Percentiles rank a stretch among this genome's conserved stretches.
Conservation (phyloP, 768 basidiomycete genomes). For the Agrocybe pediades region DNA sequence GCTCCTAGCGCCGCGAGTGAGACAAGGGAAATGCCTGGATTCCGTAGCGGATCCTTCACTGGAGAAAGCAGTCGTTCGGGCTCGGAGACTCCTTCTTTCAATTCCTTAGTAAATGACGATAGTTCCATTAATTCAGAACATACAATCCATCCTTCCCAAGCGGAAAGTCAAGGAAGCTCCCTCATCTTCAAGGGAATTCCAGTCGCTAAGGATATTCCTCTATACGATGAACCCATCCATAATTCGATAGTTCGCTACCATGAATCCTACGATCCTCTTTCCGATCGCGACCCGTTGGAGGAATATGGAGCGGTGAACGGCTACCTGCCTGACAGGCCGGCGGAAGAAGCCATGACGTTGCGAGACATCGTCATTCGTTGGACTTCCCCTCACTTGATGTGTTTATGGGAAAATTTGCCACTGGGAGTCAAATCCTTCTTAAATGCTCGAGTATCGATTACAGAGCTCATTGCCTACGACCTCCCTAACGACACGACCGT, state of each 20-base stretch:
- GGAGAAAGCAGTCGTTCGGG: too few relatives aligned
- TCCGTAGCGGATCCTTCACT: too few relatives aligned
- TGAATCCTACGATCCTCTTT: not conserved
- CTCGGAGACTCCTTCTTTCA: too few relatives aligned
- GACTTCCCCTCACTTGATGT: constrained; percentile 1
- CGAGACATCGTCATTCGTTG: constrained; percentile 3
- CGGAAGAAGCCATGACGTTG: not conserved
- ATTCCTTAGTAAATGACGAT: too few relatives aligned
- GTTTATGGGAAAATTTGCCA: constrained; percentile 3
- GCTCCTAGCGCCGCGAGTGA: too few relatives aligned
- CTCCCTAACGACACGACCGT: not conserved
- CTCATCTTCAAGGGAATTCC: not conserved
- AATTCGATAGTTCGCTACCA: constrained; percentile 1
- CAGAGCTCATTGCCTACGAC: not conserved
- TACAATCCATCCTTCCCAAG: too few relatives aligned
- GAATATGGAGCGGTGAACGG: constrained; percentile 2
- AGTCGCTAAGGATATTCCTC: not conserved
- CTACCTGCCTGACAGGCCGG: not conserved
- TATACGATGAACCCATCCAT: constrained; percentile 4
- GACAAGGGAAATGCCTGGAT: too few relatives aligned
- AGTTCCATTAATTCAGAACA: too few relatives aligned
- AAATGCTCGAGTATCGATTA: not conserved
- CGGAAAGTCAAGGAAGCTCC: too few relatives aligned
- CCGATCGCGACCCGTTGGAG: constrained; percentile 3
- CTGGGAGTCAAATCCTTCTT: not conserved